phyloP scores from a whole-genome alignment of 306 rosid genomes.

The Luffa acutangula region DNA sequence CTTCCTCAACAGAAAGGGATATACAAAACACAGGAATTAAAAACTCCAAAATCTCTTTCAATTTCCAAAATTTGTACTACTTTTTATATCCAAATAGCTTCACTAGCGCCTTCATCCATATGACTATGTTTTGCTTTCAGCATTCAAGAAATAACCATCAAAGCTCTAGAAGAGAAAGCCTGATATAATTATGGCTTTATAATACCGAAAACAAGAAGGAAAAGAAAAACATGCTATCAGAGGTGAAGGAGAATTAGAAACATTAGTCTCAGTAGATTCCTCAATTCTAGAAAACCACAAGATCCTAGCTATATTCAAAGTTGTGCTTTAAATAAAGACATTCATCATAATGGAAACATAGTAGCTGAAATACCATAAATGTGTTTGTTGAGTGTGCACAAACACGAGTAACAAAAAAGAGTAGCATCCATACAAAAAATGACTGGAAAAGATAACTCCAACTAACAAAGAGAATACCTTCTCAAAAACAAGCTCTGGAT shows the following conservation, averaged over 20 bases:
- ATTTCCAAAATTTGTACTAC: neutral
- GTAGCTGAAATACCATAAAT: neutral
- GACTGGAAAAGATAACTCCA: neutral
- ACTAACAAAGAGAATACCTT: constrained; percentile 46
- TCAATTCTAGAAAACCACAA: neutral
- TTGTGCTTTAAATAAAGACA: neutral
- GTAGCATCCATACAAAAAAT: neutral
- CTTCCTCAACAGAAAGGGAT: neutral
- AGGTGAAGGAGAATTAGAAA: neutral
- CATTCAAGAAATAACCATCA: neutral
- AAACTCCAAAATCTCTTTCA: neutral
- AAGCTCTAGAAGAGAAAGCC: neutral
- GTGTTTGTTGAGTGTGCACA: neutral
- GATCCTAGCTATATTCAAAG: neutral
- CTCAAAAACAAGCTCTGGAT: constrained; percentile 87
- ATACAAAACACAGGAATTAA: neutral
- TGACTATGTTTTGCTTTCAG: neutral
- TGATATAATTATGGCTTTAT: neutral
- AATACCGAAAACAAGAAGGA: neutral
- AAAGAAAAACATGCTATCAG: neutral
- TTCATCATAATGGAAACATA: neutral
- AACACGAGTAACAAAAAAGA: neutral
- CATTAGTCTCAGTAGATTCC: neutral
- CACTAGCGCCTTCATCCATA: neutral
- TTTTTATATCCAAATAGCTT: neutral